Conservation (phyloP, 495 filamentous ascomycete species). For the Neurospora sp. region DNA sequence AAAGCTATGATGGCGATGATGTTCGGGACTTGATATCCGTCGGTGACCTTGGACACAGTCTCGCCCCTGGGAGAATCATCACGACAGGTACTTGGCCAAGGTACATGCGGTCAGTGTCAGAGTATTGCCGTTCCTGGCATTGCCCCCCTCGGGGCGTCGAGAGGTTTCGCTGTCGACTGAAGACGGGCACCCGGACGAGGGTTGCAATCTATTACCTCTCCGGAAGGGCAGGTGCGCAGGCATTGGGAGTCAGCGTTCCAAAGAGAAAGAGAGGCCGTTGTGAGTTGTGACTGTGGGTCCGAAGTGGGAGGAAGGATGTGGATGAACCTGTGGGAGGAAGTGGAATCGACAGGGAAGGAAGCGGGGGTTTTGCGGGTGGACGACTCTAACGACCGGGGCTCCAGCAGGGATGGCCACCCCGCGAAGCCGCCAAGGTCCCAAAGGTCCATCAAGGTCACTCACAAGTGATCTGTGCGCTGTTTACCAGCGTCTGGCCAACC, state of each 20-base stretch:
- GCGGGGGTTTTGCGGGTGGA: not conserved
- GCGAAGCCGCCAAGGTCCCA: not conserved
- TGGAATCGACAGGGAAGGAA: not conserved
- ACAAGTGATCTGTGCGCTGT: not conserved
- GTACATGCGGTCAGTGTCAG: not conserved
- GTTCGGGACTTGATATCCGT: not conserved
- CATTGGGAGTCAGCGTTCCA: not conserved
- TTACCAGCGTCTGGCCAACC: not conserved
- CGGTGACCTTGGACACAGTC: not conserved
- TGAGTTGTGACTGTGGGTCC: not conserved
- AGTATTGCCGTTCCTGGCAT: not conserved
- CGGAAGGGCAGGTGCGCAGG: not conserved
- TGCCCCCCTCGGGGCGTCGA: not conserved
- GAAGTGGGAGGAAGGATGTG: not conserved
- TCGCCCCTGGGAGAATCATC: not conserved
- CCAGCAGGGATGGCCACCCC: not conserved
- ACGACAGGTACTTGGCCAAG: not conserved
- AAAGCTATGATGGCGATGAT: not conserved
- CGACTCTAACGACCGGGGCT: not conserved
- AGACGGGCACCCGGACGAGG: not conserved
- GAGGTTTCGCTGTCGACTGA: not conserved
- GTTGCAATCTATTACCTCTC: not conserved
- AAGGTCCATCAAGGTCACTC: not conserved
- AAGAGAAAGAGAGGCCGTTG: not conserved
- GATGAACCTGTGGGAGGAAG: not conserved